Conservation (phyloP, 2,329 filamentous ascomycete species). For the Sordariomycetes sp. region DNA sequence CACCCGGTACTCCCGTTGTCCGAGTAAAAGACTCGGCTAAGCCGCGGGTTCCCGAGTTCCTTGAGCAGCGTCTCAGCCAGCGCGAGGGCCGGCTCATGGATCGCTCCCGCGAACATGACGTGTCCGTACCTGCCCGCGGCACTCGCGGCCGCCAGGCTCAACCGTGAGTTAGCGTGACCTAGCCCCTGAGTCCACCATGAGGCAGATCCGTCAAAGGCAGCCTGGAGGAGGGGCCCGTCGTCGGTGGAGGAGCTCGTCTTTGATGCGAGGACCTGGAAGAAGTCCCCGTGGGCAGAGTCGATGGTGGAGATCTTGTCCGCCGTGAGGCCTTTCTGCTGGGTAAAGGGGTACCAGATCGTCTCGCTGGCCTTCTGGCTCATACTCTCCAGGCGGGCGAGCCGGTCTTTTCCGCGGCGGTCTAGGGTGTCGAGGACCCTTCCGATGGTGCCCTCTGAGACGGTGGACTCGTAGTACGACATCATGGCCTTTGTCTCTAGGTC, state of each 20-base stretch:
- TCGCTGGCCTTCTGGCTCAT: constrained; percentile 49
- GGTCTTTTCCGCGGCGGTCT: constrained; percentile 34
- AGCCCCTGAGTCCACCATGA: constrained; percentile 90
- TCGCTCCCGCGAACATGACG: constrained; percentile 72
- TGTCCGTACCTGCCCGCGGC: constrained; percentile 77
- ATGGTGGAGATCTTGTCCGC: constrained; percentile 56
- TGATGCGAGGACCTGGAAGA: constrained; percentile 47
- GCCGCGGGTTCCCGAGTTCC: constrained; percentile 42
- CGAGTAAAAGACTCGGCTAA: constrained; percentile 65
- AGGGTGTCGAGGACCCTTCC: constrained; percentile 35
- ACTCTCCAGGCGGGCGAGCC: constrained; percentile 43
- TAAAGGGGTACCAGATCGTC: constrained; percentile 78
- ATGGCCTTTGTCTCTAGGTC: constrained; percentile 42
- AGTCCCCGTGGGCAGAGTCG: constrained; percentile 68
- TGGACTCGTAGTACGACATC: constrained; percentile 46
- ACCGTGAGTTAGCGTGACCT: constrained; percentile 60
- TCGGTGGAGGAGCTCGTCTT: neutral
- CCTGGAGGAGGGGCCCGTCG: constrained; percentile 29
- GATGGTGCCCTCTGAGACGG: constrained; percentile 23
- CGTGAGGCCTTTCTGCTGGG: constrained; percentile 56
- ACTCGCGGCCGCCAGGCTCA: constrained; percentile 65
- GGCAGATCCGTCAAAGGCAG: constrained; percentile 71
- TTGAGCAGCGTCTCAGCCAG: constrained; percentile 53
- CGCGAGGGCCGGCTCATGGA: constrained; percentile 64
- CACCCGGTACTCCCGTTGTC: constrained; percentile 76